Evolutionary conservation across 2,329 filamentous ascomycete genomes (phyloP).

Genomic region (Paraphoma chrysanthemicola): DNA sequence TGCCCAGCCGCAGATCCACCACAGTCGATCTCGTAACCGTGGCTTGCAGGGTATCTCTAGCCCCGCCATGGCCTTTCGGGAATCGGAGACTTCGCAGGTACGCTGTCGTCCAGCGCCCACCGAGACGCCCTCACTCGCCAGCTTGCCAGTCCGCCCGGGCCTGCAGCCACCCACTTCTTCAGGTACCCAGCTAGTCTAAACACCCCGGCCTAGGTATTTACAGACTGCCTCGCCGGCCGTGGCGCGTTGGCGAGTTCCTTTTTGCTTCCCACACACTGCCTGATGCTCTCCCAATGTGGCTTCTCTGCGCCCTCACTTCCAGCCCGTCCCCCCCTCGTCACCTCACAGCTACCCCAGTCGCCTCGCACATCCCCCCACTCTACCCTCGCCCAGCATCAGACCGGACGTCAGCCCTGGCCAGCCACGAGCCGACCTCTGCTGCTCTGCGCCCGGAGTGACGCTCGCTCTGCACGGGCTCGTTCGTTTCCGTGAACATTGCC

Average conservation of each 20-base stretch:
- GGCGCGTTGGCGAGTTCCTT: slow-evolving; percentile 39
- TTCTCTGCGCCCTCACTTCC: slow-evolving; percentile 31
- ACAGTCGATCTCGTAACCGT: slow-evolving; percentile 46
- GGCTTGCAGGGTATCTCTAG: slow-evolving; percentile 40
- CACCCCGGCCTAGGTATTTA: slow-evolving; percentile 36
- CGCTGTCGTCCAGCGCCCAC: slow-evolving; percentile 30
- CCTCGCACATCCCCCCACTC: slow-evolving; percentile 31
- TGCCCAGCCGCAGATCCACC: slow-evolving; percentile 45
- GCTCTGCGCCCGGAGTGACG: slow-evolving; percentile 26
- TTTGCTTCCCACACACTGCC: slow-evolving; percentile 35
- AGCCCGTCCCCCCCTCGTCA: slow-evolving; percentile 17
- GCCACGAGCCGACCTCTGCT: slow-evolving; percentile 25
- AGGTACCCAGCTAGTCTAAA: slow-evolving; percentile 36
- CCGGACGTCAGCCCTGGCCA: slow-evolving; percentile 30
- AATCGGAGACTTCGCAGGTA: slow-evolving; percentile 45
- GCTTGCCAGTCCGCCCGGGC: slow-evolving; percentile 27
- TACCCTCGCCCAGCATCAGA: slow-evolving; percentile 31
- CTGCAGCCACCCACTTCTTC: slow-evolving; percentile 44
- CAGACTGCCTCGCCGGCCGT: slow-evolving; percentile 39
- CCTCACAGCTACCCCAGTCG: slow-evolving; percentile 28
- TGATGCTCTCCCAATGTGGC: slow-evolving; percentile 40
- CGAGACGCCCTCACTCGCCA: slow-evolving; percentile 31
- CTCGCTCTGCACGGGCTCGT: slow-evolving; percentile 29
- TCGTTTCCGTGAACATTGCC: slow-evolving; percentile 17
- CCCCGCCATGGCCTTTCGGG: slow-evolving; percentile 45